A percentile compares a stretch with the other conserved stretches of the same genome.
Evolutionary conservation across 768 basidiomycete genomes (phyloP).

Genomic region (Cystofilobasidium bisporidii): DNA sequence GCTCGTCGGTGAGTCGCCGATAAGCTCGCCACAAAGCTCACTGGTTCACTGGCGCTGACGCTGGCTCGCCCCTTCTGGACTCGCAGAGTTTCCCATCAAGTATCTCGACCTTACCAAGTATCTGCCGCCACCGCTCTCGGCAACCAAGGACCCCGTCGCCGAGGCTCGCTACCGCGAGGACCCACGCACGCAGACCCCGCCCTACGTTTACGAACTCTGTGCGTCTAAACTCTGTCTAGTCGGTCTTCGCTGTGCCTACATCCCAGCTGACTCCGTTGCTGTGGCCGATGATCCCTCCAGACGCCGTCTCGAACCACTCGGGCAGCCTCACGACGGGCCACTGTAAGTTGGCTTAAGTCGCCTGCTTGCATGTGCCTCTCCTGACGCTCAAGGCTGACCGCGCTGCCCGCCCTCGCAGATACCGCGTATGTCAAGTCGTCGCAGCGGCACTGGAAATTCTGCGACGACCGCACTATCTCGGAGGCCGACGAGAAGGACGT

Average conservation of each 20-base stretch:
- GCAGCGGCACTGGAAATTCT: slow-evolving; percentile 79
- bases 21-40: too few species aligned
- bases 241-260: too few species aligned
- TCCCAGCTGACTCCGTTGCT: not conserved
- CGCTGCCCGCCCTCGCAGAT: slow-evolving; percentile 47
- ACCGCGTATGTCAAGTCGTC: slow-evolving; percentile 77
- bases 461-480: slow-evolving; percentile 83
- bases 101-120: slow-evolving; percentile 61
- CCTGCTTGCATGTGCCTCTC: too few species aligned
- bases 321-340: slow-evolving; percentile 91
- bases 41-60: not conserved
- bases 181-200: slow-evolving; percentile 70
- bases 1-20: slow-evolving; percentile 50
- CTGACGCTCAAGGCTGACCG: slow-evolving; percentile 10
- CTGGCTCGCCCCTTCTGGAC: not conserved
- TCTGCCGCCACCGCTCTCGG: slow-evolving; percentile 69
- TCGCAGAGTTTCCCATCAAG: slow-evolving; percentile 57
- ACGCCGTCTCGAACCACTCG: slow-evolving; percentile 91
- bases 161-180: slow-evolving; percentile 49
- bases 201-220: slow-evolving; percentile 81
- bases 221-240: not conserved
- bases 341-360: slow-evolving; percentile 51
- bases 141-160: slow-evolving; percentile 37
- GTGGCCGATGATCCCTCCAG: too few species aligned
- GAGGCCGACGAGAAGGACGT: slow-evolving; percentile 66